Evolutionary conservation across 805 yeast genomes (phyloP), one percentile per base, ranked within the genome.

Genomic region (Starmerella gropengiesseri): DNA sequence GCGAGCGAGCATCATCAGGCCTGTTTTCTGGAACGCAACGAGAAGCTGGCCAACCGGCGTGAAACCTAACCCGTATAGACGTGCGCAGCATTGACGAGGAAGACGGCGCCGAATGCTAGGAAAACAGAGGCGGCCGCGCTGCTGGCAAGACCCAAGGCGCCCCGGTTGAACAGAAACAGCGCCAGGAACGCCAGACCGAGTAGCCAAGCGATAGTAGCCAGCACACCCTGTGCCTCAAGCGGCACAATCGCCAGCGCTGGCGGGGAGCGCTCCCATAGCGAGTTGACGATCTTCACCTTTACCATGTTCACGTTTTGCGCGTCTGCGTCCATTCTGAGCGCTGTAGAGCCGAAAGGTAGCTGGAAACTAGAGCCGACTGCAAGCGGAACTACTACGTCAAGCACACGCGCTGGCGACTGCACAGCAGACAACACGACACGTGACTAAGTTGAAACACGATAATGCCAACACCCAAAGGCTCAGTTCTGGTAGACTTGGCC

Each of bases 61-160:
- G 8, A 17, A 20, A 27, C 45, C 65, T 35, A 54, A 30, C 57
- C 57, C 26, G 68, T 64, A 50, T 70, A 70, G 2, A 70, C 74
- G 26, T 70, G 74, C 31, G 69, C 65, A 7, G 67, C 63, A 46
- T 70, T 59, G 17, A 68, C 59, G 22, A 67, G 45, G 43, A 38
- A 66, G 16, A 70, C 63, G 20, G 63, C 49, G 18, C 68, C 69
- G 41, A 68, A 57, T 55, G n/a, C 61, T 19, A 16, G 68, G 59
- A 2, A 65, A 67, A 11, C 57, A 31, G 7, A 53, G 47, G 43
- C 64, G 59, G 17, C 31, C 5, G 58, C 12, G 8, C 59, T 29
- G 31, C 58, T 53, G 41, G 49, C 57, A 21, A 41, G 33, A 5
- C 51, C 46, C 13, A 54, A 55, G 32, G 33, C 31, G 27, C 48